Evolutionary conservation across 1,139 yeast species (phyloP), one percentile per base, ranked within the genome.

Genomic region (Hyphopichia fennica): DNA sequence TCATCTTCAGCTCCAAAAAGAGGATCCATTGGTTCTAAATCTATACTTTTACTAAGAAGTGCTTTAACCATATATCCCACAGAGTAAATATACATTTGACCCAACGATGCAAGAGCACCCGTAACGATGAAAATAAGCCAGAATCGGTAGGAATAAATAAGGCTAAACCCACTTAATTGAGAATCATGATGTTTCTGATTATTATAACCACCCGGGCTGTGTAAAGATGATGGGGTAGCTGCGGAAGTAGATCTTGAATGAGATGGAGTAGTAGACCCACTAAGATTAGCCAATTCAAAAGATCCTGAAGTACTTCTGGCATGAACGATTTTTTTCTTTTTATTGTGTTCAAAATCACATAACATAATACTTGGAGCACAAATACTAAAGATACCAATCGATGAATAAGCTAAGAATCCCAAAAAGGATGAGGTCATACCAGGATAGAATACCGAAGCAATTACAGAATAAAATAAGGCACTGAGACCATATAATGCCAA

Each of bases 41-140:
- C 47, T 22, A 51, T 50, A 13, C 43, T 39, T 7, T 58, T 54
- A 16, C 66, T 67, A 16, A 72, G 58, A 27, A 80, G 63, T 0
- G 86, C 81, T 48, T 73, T 75, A 10, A 77, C 81, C 62, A 81
- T 78, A 52, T 77, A 79, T 1, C 86, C 86, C 16, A 79, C 80
- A 0, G 83, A 78, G 51, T 79, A 81, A 19, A 81, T 81, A 56
- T 78, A 81, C 81, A 80, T 75, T 54, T 80, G 85, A 9, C 85
- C 84, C 49, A 80, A 49, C 0, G 82, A 76, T 0, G 84, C 83
- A 40, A 78, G 58, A 2, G 75, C 45, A 0, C 84, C 83, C 2
- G 81, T 63, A 7, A 72, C 57, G 1, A 66, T 34, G 36, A 77
- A 71, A 4, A 79, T 49, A 2, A 74, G 52, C 84, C 85, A 80